These are phyloP conservation scores for Purpureocillium takamizusanense DNA, from an alignment of 2,329 filamentous ascomycete species.

Conservation along the genomic window DNA sequence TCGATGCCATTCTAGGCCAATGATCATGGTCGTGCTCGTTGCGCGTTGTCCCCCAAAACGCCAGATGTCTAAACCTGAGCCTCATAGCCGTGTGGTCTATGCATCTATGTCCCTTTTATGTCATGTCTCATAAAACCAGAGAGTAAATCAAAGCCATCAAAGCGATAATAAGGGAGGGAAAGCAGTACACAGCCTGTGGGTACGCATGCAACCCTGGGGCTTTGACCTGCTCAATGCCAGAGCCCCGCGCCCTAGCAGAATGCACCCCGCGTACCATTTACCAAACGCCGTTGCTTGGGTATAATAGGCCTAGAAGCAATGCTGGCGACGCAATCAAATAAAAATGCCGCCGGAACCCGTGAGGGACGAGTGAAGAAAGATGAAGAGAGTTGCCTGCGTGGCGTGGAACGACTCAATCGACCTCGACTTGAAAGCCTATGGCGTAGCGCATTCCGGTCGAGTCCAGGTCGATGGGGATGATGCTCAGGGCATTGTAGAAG, in stretches of 20 bases:
- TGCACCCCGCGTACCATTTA: too few species aligned
- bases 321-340: background rate
- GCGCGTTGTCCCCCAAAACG: background rate
- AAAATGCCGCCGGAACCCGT: background rate
- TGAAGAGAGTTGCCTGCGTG: background rate
- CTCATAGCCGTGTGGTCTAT: conserved; percentile 1
- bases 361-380: background rate
- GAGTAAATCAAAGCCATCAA: background rate
- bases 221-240: background rate
- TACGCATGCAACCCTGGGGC: background rate
- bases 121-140: background rate
- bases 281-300: conserved; percentile 2
- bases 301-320: conserved; percentile 3
- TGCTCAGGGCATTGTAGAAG: conserved; percentile 78
- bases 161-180: background rate
- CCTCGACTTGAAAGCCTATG: conserved; percentile 72
- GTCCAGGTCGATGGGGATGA: conserved; percentile 70
- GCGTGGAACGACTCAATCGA: conserved; percentile 22
- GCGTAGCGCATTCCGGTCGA: conserved; percentile 59
- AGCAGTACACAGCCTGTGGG: too few species aligned
- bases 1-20: too few species aligned
- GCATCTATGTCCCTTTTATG: background rate
- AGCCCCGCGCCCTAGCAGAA: background rate
- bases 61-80: background rate
- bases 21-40: too few species aligned